phyloP scores from a whole-genome alignment of 1,284 basidiomycete genomes.

The Cryptococcus sp. region DNA sequence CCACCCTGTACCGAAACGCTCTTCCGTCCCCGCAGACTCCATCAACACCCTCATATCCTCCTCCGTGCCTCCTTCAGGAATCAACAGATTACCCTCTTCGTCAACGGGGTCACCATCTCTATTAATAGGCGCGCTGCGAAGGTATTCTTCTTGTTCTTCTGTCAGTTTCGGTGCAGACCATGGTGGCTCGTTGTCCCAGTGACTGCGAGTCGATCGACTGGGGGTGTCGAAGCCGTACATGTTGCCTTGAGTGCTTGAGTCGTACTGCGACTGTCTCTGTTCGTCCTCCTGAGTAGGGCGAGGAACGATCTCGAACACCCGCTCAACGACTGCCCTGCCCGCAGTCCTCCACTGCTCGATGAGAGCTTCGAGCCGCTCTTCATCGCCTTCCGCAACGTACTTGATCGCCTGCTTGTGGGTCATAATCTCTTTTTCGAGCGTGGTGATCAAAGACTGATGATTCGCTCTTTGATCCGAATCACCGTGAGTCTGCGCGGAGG shows the following conservation, averaged over 20 bases:
- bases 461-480: not conserved
- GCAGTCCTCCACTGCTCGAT: slow-evolving; percentile 42
- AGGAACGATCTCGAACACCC: slow-evolving; percentile 36
- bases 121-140: slow-evolving; percentile 23
- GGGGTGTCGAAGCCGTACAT: not conserved
- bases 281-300: slow-evolving; percentile 13
- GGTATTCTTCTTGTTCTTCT: slow-evolving; percentile 18
- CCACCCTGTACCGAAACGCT: not conserved
- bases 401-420: slow-evolving; percentile 36
- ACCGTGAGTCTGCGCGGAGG: not conserved
- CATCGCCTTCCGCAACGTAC: slow-evolving; percentile 37
- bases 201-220: not conserved
- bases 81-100: slow-evolving; percentile 30
- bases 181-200: not conserved
- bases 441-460: slow-evolving; percentile 12
- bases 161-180: slow-evolving; percentile 1
- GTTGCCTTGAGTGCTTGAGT: not conserved
- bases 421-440: slow-evolving; percentile 34
- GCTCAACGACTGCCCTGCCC: slow-evolving; percentile 45
- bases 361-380: slow-evolving; percentile 23
- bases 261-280: not conserved
- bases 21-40: not conserved
- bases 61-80: slow-evolving; percentile 12
- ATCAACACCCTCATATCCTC: slow-evolving; percentile 10
- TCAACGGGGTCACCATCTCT: slow-evolving; percentile 35